phyloP scores from a whole-genome alignment of 2,329 filamentous ascomycete species.

The Stemphylium lycopersici region DNA sequence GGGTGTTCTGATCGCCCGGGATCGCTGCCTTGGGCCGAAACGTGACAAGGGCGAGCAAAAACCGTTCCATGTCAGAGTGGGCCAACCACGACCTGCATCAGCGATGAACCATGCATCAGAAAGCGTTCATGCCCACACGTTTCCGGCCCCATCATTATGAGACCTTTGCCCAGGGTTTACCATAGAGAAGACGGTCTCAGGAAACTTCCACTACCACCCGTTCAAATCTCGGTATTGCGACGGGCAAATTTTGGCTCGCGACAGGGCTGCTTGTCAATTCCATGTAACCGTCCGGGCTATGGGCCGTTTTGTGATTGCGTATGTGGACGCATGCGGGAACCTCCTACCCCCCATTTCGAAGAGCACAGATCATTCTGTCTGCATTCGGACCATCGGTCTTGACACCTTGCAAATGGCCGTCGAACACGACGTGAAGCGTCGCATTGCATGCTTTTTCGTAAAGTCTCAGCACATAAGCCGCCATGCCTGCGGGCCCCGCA shows the following conservation, averaged over 20 bases:
- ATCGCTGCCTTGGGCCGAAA: conserved; percentile 27
- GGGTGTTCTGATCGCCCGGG: conserved; percentile 27
- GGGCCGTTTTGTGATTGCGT: not conserved
- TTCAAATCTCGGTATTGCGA: conserved; percentile 19
- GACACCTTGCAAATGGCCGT: conserved; percentile 2
- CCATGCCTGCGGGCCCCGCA: not conserved
- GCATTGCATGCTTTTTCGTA: conserved; percentile 2
- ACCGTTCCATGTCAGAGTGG: conserved; percentile 20
- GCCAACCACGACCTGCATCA: conserved; percentile 14
- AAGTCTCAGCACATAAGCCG: conserved; percentile 1
- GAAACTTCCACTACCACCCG: conserved; percentile 18
- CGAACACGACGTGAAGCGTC: conserved; percentile 5
- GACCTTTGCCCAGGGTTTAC: conserved; percentile 19
- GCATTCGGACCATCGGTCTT: not conserved
- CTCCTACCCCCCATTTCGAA: no score
- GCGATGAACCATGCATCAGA: conserved; percentile 23
- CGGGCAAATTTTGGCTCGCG: conserved; percentile 8
- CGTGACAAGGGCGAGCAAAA: conserved; percentile 8
- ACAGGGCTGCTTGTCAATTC: not conserved
- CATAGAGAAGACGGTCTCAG: conserved; percentile 20
- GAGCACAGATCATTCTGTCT: no score
- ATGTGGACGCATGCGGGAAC: not conserved
- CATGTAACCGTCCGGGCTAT: not conserved
- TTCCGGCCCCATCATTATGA: conserved; percentile 14
- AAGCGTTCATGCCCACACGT: conserved; percentile 13